Percentiles rank a stretch among this genome's conserved stretches.
Evolutionary conservation across 805 yeast genomes (phyloP).

Genomic region (Saturnispora zaruensis): DNA sequence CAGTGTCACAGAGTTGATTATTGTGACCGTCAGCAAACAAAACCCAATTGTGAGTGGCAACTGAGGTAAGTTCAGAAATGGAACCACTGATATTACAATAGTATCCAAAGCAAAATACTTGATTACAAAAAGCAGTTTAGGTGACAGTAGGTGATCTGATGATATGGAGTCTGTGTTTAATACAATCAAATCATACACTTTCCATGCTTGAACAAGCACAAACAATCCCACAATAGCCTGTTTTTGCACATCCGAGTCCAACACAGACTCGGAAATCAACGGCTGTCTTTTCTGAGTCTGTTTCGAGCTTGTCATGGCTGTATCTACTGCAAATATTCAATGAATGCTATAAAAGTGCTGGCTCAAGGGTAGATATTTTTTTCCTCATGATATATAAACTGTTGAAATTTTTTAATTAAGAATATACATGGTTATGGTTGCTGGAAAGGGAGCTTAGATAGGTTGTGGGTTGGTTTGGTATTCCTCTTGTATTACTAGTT

Average conservation of each 20-base stretch:
- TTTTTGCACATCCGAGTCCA: conserved; percentile 76
- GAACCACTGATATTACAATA: conserved; percentile 57
- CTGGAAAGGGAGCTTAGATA: not conserved
- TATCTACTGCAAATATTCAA: not conserved
- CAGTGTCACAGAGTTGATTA: conserved; percentile 43
- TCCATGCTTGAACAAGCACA: conserved; percentile 75
- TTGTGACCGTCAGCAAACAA: conserved; percentile 40
- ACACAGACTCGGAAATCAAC: conserved; percentile 52
- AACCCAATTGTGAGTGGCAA: conserved; percentile 53
- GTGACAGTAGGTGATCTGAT: conserved; percentile 10
- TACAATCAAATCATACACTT: conserved; percentile 60
- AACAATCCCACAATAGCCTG: conserved; percentile 57
- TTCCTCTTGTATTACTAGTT: not conserved
- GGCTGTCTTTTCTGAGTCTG: conserved; percentile 18
- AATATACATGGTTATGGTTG: too few species aligned
- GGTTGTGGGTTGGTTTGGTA: not conserved
- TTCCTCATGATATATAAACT: not conserved
- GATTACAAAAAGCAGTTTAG: conserved; percentile 51
- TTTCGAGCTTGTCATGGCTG: not conserved
- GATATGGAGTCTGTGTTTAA: conserved; percentile 37
- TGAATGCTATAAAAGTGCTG: not conserved
- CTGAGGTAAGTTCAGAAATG: conserved; percentile 68
- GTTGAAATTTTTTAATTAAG: too few species aligned
- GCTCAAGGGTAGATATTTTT: not conserved
- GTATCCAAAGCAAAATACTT: conserved; percentile 74